Evolutionary conservation across 441 rosid genomes (phyloP), one percentile per base, ranked within the genome.

Genomic region (Gossypium schwendimanii): DNA sequence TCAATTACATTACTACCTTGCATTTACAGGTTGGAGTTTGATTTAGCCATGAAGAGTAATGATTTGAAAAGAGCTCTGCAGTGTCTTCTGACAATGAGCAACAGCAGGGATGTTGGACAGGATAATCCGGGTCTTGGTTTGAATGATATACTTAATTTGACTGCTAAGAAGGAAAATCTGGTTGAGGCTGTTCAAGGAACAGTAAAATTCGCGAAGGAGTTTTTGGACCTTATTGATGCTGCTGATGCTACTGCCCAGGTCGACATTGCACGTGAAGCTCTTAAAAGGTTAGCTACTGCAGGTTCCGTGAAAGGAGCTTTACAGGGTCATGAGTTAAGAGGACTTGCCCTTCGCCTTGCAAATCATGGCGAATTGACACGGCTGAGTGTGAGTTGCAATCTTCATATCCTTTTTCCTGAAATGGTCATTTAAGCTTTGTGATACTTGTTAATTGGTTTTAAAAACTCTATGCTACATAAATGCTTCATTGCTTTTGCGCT

Each of bases 51-150:
- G 95, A 91, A 93, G 82, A 93, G 99, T 82, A 93, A 84, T 81
- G 97, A 95, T 85, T 82, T 91, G 76, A 95, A 91, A 90, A 95
- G 99, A 83, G 98, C 99, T 75, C 97, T 95, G 70, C 98, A 91
- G 77, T 93, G 97, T 88, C 97, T 95, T 73, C 86, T 93, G 72
- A 93, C 93, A 17, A 90, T 93, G 98, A 91, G 97, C 84, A 95
- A 93, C 82, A 91, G 96, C 84, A 86, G 86, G 80, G 99, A 95
- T 86, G 84, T 95, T 70, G 98, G 98, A 69, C 98, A 85, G 73
- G 97, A 95, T 70, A 84, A 88, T 64, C 73, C 83, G 8, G 88
- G 94, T 72, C 89, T 89, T 52, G 89, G 89, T 21, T 78, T 95
- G 88, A 90, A 80, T 83, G 98, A 95, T 83, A 91, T 93, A 80